These are phyloP conservation scores for Ceratocystis colombiana DNA, from an alignment of 2,329 filamentous ascomycete genomes.

Conservation along the genomic window DNA sequence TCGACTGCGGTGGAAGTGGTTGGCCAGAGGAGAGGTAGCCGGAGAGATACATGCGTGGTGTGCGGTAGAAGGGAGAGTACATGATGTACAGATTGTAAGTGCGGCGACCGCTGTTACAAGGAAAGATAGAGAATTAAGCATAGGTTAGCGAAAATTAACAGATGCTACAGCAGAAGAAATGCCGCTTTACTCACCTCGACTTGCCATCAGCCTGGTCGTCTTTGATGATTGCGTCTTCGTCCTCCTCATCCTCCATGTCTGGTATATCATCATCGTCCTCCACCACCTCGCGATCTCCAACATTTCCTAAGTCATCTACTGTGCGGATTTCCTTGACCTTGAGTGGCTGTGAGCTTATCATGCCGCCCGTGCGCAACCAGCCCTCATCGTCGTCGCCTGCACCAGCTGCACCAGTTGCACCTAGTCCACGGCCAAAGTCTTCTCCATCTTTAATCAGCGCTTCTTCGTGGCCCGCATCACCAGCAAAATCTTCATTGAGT, in stretches of 20 bases:
- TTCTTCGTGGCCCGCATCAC: slow-evolving; percentile 76
- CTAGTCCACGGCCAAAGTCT: slow-evolving; percentile 37
- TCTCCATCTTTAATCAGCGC: slow-evolving; percentile 74
- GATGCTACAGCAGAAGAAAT: not conserved
- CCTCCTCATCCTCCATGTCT: slow-evolving; percentile 97
- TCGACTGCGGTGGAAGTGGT: slow-evolving; percentile 68
- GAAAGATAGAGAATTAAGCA: slow-evolving; percentile 19
- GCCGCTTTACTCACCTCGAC: slow-evolving; percentile 7
- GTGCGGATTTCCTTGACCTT: slow-evolving; percentile 74
- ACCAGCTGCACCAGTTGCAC: slow-evolving; percentile 34
- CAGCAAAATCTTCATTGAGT: slow-evolving; percentile 86
- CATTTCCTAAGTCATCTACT: slow-evolving; percentile 77
- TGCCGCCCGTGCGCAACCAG: slow-evolving; percentile 80
- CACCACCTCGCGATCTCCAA: slow-evolving; percentile 62
- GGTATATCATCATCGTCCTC: slow-evolving; percentile 81
- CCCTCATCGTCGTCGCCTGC: slow-evolving; percentile 63
- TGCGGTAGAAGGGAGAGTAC: slow-evolving; percentile 94
- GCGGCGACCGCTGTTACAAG: slow-evolving; percentile 55
- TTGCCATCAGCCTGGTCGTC: slow-evolving; percentile 37
- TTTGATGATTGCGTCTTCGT: slow-evolving; percentile 90
- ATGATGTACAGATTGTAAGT: slow-evolving; percentile 99
- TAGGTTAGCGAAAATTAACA: slow-evolving; percentile 17
- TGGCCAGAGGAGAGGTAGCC: slow-evolving; percentile 74
- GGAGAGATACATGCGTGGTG: slow-evolving; percentile 86
- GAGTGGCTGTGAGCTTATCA: slow-evolving; percentile 63